Evolutionary conservation across 2,329 filamentous ascomycete genomes (phyloP), one percentile per base, ranked within the genome.

Genomic region (Ustulina deusta): DNA sequence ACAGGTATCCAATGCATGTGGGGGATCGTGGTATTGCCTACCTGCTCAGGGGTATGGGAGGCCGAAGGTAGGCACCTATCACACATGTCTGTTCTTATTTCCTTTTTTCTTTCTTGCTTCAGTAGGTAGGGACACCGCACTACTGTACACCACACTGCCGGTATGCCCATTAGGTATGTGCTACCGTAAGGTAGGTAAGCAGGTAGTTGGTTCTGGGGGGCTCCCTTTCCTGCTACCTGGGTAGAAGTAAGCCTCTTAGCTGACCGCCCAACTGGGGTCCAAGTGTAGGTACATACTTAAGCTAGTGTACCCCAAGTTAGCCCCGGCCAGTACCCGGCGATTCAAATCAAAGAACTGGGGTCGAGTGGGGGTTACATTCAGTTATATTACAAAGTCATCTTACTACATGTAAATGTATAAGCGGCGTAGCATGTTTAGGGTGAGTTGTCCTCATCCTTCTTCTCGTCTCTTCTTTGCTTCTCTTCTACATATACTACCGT

Each of bases 291-390:
- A 57, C 57, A n/a, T n/a, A n/a, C n/a, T n/a, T n/a, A n/a, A n/a
- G 63, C 69, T 63, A 51, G 52, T 25, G n/a, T 20, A 5, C 17
- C 27, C 38, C 17, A 15, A 17, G 46, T 25, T 22, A 44, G 36
- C 61, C 65, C 61, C 66, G 58, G 52, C 36, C 32, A 55, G 42
- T 52, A 46, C 46, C 66, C 61, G 56, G 36, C 66, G 63, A 71
- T 49, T 69, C 63, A 69, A 55, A 71, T 69, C 56, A 55, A 64
- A 40, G 42, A 57, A 34, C 56, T n/a, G 55, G 63, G 69, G 62
- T 63, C 9, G 40, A n/a, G 40, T 44, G 34, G 38, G 49, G 56
- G 69, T 71, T 69, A 58, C 69, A 71, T 71, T 58, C 48, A 42
- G 55, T 58, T 61, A 63, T 64, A 44, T 55, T 70, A 49, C 27